Conservation (phyloP, 192 early-diverging fungal species). For the Geosiphon pyriformis region DNA sequence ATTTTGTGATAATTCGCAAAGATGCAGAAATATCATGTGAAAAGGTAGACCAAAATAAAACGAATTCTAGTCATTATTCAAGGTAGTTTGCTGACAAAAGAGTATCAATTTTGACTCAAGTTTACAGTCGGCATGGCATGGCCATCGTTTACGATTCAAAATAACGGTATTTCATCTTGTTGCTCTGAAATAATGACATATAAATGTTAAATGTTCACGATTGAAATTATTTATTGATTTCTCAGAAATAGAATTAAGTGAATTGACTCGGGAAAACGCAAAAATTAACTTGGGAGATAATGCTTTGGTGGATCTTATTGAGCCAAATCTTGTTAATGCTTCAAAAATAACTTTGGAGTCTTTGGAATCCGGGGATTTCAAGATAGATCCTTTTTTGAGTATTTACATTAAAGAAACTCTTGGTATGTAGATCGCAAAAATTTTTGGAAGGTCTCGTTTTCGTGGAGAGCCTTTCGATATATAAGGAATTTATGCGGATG, state of each 20-base stretch:
- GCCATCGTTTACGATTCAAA: conserved; percentile 45
- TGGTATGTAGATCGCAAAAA: no score
- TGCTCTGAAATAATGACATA: no score
- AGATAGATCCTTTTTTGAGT: conserved; percentile 43
- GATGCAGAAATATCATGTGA: background rate
- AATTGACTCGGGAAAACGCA: conserved; percentile 40
- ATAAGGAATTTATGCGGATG: no score
- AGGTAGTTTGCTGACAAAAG: no score
- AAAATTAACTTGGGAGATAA: conserved; percentile 44
- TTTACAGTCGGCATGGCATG: conserved; percentile 49
- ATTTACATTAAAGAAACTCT: conserved; percentile 59
- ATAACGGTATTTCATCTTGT: conserved; percentile 31
- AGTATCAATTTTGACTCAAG: no score
- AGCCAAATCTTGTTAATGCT: conserved; percentile 33
- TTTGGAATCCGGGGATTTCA: conserved; percentile 28
- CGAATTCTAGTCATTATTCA: no score
- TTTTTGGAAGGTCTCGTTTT: no score
- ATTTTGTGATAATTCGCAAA: conserved; percentile 29
- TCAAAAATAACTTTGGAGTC: conserved; percentile 40
- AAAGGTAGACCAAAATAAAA: no score
- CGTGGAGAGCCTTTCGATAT: no score
- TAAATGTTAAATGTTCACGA: no score
- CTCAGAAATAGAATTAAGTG: conserved; percentile 49
- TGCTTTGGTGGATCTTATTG: conserved; percentile 26
- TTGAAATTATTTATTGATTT: background rate